Evolutionary conservation across 2,329 filamentous ascomycete species (phyloP).

Genomic region (Venturiaceae sp.): DNA sequence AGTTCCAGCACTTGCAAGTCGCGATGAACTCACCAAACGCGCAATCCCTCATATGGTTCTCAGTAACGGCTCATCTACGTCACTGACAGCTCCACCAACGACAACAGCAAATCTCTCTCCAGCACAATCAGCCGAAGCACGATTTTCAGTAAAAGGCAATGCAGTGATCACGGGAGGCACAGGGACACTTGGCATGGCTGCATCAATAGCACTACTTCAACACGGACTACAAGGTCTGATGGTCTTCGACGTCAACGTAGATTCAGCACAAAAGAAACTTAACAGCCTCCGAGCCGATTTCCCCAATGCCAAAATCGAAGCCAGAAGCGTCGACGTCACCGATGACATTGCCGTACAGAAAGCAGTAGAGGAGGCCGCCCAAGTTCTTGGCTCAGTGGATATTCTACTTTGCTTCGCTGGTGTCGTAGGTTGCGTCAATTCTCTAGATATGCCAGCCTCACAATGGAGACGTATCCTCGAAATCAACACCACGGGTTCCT

Average conservation of each 20-base stretch:
- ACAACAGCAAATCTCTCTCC: not conserved
- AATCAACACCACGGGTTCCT: constrained; percentile 62
- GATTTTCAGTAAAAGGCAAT: constrained; percentile 1
- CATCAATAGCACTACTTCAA: constrained; percentile 55
- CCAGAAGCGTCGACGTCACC: constrained; percentile 50
- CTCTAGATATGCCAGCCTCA: constrained; percentile 47
- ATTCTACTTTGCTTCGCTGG: constrained; percentile 58
- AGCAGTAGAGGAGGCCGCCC: constrained; percentile 30
- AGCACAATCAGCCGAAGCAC: not conserved
- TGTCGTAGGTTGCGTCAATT: constrained; percentile 52
- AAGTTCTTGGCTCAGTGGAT: constrained; percentile 41
- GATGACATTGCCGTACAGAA: constrained; percentile 36
- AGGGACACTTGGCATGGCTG: constrained; percentile 51
- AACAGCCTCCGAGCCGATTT: constrained; percentile 42
- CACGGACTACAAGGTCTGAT: constrained; percentile 52
- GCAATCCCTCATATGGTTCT: constrained; percentile 3
- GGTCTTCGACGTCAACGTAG: constrained; percentile 49
- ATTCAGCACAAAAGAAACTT: constrained; percentile 33
- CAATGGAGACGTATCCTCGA: constrained; percentile 58
- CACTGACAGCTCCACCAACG: not conserved
- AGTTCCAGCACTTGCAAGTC: not conserved
- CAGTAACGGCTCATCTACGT: not conserved
- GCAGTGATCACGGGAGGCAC: constrained; percentile 53
- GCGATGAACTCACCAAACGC: constrained; percentile 3
- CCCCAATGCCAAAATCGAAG: constrained; percentile 40